Evolutionary conservation across 805 yeast genomes (phyloP), one percentile per base, ranked within the genome.

Genomic region (Ogataea degrootiae): DNA sequence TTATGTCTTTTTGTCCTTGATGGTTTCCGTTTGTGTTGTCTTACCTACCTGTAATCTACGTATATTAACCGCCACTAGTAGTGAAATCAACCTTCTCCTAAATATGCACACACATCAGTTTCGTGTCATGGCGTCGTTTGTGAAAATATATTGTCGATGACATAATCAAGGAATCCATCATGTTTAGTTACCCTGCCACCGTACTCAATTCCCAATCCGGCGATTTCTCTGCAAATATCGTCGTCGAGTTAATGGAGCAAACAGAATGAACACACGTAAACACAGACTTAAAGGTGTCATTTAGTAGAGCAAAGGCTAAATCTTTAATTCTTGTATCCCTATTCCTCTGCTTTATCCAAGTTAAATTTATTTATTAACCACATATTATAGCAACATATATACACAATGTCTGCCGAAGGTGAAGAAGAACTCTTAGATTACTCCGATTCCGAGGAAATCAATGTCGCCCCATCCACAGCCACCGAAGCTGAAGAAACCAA

Each of bases 361-460:
- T 4, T 19, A 19, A 19, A 15, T 6, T 34, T 3, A 5, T 15
- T n/a, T 34, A 34, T 34, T 12, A 34, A 15, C 2, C n/a, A 15
- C 36, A 19, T 21, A 11, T 11, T 37, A 37, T 21, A 37, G 11
- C 29, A 19, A 12, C 19, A 17, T 16, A 19, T 14, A 21, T 21
- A 15, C 46, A 55, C 17, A 9, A 87, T 88, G 96, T 88, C 96
- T 48, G 87, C 87, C 85, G 95, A 87, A 79, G 95, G 94, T 66
- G 98, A 92, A 86, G 99, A 94, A 87, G 99, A 94, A 80, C 82
- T 94, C 69, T 83, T 94, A 74, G 99, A 94, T 71, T 94, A 94
- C 83, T 91, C 97, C 69, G 99, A 94, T 69, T 87, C 95, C 70
- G 99, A 92, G 76, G 98, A 94, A 71, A 85, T 87, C 69, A 83